Evolutionary conservation across 83 land plant species (phyloP).

Genomic region (Picea abies): DNA sequence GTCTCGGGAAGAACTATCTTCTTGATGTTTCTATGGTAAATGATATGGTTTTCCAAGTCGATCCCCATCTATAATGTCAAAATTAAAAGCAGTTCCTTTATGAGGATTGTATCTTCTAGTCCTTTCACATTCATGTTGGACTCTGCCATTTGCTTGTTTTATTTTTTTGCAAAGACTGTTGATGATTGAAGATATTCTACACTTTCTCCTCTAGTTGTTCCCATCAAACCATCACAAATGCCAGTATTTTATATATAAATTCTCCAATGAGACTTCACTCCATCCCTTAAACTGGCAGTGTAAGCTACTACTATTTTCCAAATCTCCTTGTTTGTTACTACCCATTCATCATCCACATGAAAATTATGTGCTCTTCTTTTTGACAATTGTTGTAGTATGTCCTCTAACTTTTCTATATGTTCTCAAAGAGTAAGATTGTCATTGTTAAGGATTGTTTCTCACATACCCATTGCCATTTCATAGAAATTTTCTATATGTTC

Average conservation of each 20-base stretch:
- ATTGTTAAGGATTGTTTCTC: constrained; percentile 2
- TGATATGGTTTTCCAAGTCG: constrained; percentile 25
- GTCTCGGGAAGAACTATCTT: not conserved
- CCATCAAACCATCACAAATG: not conserved
- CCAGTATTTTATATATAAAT: not conserved
- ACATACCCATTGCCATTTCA: constrained; percentile 7
- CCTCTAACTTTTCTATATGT: constrained; percentile 35
- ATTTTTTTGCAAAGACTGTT: not conserved
- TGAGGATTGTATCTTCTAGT: not conserved
- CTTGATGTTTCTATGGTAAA: constrained; percentile 5
- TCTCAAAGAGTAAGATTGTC: constrained; percentile 26
- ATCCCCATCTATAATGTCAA: constrained; percentile 19
- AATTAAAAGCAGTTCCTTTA: not conserved
- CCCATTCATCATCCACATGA: constrained; percentile 8
- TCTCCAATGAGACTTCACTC: constrained; percentile 4
- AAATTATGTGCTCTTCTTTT: not conserved
- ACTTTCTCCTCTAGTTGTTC: not conserved
- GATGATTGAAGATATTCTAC: constrained; percentile 8
- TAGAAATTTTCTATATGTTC: constrained; percentile 27
- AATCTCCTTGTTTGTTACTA: constrained; percentile 10
- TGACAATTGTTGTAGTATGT: constrained; percentile 20
- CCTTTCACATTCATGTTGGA: constrained; percentile 19
- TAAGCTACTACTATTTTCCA: not conserved
- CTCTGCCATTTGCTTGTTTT: constrained; percentile 14
- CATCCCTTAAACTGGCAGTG: constrained; percentile 15